A percentile compares a stretch with the other conserved stretches of the same genome.
These are phyloP conservation scores for Candida pseudoglaebosa DNA, from an alignment of 805 yeast species.

Conservation along the genomic window DNA sequence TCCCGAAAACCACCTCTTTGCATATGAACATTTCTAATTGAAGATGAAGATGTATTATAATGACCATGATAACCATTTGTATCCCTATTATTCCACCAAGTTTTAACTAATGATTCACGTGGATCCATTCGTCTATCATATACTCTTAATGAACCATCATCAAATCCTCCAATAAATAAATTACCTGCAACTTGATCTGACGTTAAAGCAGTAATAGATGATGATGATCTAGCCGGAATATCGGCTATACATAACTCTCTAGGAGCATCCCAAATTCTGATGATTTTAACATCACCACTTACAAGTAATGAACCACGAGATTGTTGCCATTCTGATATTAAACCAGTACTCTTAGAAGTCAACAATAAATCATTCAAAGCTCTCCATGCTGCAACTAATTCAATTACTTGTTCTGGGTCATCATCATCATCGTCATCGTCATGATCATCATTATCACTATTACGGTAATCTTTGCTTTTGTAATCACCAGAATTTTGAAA, in stretches of 20 bases:
- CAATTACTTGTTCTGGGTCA: slow-evolving; percentile 31
- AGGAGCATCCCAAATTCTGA: slow-evolving; percentile 95
- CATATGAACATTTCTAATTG: slow-evolving; percentile 81
- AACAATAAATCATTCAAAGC: slow-evolving; percentile 82
- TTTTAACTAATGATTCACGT: slow-evolving; percentile 77
- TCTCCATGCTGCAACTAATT: slow-evolving; percentile 84
- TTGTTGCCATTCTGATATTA: slow-evolving; percentile 95
- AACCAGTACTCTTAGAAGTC: slow-evolving; percentile 77
- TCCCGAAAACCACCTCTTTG: slow-evolving; percentile 96
- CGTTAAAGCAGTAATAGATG: slow-evolving; percentile 83
- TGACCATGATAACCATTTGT: slow-evolving; percentile 1
- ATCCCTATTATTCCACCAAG: slow-evolving; percentile 55
- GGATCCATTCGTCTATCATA: slow-evolving; percentile 87
- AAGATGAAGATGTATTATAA: slow-evolving; percentile 22
- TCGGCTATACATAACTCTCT: slow-evolving; percentile 82
- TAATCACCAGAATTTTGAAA: slow-evolving; percentile 46
- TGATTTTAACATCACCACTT: slow-evolving; percentile 91
- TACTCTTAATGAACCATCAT: slow-evolving; percentile 82
- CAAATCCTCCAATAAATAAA: slow-evolving; percentile 85
- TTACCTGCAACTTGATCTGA: slow-evolving; percentile 96
- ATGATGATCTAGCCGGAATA: slow-evolving; percentile 86
- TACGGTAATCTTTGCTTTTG: slow-evolving; percentile 3
- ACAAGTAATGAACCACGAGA: slow-evolving; percentile 85
- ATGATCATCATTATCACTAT: slow-evolving; percentile 17
- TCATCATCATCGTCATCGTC: slow-evolving; percentile 24